Percentiles rank a stretch among this genome's conserved stretches.
phyloP scores from a whole-genome alignment of 371 early-diverging fungal genomes.

The Conidiobolus incongruus region DNA sequence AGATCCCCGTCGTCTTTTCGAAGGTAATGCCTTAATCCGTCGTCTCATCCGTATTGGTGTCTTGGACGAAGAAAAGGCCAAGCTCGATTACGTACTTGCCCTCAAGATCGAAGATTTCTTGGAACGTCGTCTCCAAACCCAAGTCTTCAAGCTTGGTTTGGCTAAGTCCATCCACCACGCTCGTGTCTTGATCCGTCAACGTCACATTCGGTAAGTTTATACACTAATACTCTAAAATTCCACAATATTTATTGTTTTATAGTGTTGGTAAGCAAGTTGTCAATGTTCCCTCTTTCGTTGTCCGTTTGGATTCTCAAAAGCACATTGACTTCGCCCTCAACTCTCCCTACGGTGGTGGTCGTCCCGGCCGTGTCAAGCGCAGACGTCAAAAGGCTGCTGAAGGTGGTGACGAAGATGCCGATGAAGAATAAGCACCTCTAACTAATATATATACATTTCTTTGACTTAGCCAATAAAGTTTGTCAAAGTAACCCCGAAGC shows the following conservation, averaged over 20 bases:
- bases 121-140: slow-evolving; percentile 98
- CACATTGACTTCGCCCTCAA: slow-evolving; percentile 97
- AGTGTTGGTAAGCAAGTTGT: slow-evolving; percentile 97
- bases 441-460: no score
- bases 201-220: slow-evolving; percentile 68
- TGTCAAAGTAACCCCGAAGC: no score
- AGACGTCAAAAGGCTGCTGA: slow-evolving; percentile 51
- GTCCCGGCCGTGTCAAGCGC: slow-evolving; percentile 93
- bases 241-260: no score
- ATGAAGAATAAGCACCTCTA: slow-evolving; percentile 22
- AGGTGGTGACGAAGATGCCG: slow-evolving; percentile 36
- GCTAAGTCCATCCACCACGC: slow-evolving; percentile 99
- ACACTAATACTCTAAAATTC: neutral
- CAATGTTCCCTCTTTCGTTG: slow-evolving; percentile 88
- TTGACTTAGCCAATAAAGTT: no score
- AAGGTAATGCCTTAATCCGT: slow-evolving; percentile 97
- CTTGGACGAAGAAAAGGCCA: slow-evolving; percentile 89
- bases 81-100: slow-evolving; percentile 97
- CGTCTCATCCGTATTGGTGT: slow-evolving; percentile 97
- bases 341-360: slow-evolving; percentile 97
- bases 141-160: slow-evolving; percentile 96
- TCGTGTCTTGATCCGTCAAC: slow-evolving; percentile 95
- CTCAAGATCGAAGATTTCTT: slow-evolving; percentile 97
- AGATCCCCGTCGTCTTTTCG: slow-evolving; percentile 96
- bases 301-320: slow-evolving; percentile 81